phyloP scores from a whole-genome alignment of 73 alveolate genomes.

The Effrenium voratum region DNA sequence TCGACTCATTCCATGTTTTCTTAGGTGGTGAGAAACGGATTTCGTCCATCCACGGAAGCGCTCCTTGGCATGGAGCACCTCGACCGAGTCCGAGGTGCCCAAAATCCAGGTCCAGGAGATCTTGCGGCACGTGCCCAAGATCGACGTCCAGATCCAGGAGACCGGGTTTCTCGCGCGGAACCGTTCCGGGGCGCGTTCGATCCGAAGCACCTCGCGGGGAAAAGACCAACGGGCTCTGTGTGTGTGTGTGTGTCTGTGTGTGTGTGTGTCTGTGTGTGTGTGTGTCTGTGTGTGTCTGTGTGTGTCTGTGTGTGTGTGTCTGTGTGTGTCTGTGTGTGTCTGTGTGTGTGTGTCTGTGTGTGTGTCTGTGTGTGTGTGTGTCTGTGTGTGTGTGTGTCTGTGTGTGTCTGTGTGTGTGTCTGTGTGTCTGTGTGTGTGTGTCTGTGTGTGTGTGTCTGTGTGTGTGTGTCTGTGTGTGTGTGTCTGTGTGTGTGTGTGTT shows the following conservation, averaged over 20 bases:
- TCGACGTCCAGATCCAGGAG: constrained; percentile 85
- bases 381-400: constrained; percentile 48
- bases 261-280: constrained; percentile 50
- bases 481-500: constrained; percentile 54
- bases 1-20: too few relatives aligned
- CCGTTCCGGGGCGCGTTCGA: background rate
- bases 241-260: constrained; percentile 50
- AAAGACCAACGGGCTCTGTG: background rate
- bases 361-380: constrained; percentile 48
- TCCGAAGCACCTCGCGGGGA: background rate
- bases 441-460: constrained; percentile 46
- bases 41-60: too few relatives aligned
- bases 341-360: constrained; percentile 46
- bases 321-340: constrained; percentile 41
- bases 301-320: constrained; percentile 46
- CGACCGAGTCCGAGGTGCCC: constrained; percentile 28
- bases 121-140: constrained; percentile 65
- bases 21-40: too few relatives aligned
- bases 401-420: constrained; percentile 49
- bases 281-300: constrained; percentile 53
- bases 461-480: constrained; percentile 57
- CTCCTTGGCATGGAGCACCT: too few relatives aligned
- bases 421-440: constrained; percentile 48
- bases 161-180: too few relatives aligned
- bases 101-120: constrained; percentile 72